Conservation (phyloP, 2,329 filamentous ascomycete genomes). For the Huntiella savannae region DNA sequence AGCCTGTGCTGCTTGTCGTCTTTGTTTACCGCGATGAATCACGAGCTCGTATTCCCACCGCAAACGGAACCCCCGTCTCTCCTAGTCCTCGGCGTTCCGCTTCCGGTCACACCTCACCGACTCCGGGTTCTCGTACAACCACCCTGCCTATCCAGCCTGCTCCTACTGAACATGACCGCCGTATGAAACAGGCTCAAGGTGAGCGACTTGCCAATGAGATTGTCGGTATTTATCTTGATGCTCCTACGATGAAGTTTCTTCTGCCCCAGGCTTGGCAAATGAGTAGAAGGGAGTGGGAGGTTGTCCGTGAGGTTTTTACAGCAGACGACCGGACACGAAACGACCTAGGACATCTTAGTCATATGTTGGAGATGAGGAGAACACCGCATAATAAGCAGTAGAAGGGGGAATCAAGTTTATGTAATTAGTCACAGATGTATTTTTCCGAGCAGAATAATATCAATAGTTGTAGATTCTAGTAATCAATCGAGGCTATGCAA, state of each 20-base stretch:
- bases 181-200: conserved; percentile 20
- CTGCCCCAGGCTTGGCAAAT: conserved; percentile 50
- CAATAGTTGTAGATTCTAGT: too few relatives aligned
- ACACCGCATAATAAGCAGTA: neutral
- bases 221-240: conserved; percentile 40
- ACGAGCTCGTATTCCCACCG: neutral
- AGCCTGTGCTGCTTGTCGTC: conserved; percentile 64
- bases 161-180: conserved; percentile 6
- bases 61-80: neutral
- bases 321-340: conserved; percentile 44
- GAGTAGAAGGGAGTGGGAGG: conserved; percentile 51
- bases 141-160: conserved; percentile 6
- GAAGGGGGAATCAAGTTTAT: too few relatives aligned
- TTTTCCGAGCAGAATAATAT: too few relatives aligned
- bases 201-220: conserved; percentile 41
- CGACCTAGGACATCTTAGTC: conserved; percentile 38
- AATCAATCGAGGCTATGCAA: too few relatives aligned
- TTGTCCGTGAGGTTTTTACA: conserved; percentile 50
- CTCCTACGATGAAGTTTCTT: conserved; percentile 49
- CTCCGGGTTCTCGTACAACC: conserved; percentile 15
- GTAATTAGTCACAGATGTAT: too few relatives aligned
- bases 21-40: conserved; percentile 58
- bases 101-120: conserved; percentile 16
- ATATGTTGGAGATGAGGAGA: conserved; percentile 27
- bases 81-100: conserved; percentile 11